A percentile compares a stretch with the other conserved stretches of the same genome.
These are phyloP conservation scores for Pythium aphanidermatum DNA, from an alignment of 352 stramenopile genomes.

Conservation along the genomic window DNA sequence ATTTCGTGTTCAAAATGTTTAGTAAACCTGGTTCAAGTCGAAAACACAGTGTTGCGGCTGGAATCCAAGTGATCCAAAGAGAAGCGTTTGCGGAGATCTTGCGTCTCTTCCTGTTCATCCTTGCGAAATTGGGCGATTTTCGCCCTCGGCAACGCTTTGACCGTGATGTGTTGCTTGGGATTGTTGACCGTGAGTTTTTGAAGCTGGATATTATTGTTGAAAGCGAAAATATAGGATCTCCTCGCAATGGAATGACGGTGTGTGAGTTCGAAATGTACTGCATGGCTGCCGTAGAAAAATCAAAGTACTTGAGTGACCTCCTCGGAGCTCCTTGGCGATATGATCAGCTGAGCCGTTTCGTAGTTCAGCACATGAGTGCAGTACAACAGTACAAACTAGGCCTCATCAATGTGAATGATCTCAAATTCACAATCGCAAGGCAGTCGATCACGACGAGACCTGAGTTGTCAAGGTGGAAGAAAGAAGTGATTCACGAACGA, in stretches of 20 bases:
- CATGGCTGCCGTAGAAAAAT: constrained; percentile 37
- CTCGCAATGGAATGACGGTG: constrained; percentile 57
- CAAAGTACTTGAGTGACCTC: constrained; percentile 63
- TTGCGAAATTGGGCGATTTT: constrained; percentile 53
- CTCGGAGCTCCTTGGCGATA: constrained; percentile 67
- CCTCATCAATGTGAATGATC: constrained; percentile 81
- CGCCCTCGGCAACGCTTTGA: constrained; percentile 30
- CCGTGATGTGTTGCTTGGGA: constrained; percentile 29
- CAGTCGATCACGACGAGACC: constrained; percentile 41
- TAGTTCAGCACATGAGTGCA: constrained; percentile 80
- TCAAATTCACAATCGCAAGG: constrained; percentile 75
- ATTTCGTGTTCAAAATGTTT: constrained; percentile 76
- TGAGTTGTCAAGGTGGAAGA: constrained; percentile 59
- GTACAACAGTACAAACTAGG: constrained; percentile 86
- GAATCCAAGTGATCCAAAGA: constrained; percentile 32
- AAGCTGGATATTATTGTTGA: constrained; percentile 31
- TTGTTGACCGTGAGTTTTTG: constrained; percentile 63
- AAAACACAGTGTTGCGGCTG: constrained; percentile 5
- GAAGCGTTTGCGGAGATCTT: constrained; percentile 48
- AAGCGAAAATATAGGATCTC: neutral
- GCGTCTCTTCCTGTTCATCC: constrained; percentile 40
- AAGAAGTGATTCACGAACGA: constrained; percentile 79
- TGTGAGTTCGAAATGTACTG: constrained; percentile 77
- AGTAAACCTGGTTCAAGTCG: constrained; percentile 9
- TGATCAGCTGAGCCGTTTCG: constrained; percentile 73